Base-by-base conservation (phyloP, 2,329 filamentous ascomycete genomes). In the Pseudovirgaria hyperparasitica region DNA sequence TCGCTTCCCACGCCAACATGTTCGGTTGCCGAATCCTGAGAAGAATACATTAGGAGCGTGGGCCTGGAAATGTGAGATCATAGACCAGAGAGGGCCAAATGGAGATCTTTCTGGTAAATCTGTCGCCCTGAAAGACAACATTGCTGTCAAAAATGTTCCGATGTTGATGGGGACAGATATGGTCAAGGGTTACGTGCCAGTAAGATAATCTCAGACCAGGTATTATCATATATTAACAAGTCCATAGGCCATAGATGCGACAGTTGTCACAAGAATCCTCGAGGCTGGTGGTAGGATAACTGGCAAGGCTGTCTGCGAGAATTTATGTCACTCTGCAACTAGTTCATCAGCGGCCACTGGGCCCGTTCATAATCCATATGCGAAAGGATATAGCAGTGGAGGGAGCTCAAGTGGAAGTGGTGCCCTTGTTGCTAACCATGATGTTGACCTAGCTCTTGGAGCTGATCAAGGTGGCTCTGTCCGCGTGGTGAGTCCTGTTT, bases 381-480 rank as follows among this genome's bases (percentile, higher is more conserved):
- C 36, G 1, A 40, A 45, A 25, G 63, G 62, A 0, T 67, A 67
- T 35, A 63, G 55, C 1, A 49, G 58, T 6, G 63, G 65, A 3
- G 65, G 65, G 2, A 67, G 62, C 24, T 65, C 58, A 0, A 62
- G 56, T 3, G 65, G 64, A 1, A 56, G 57, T 9, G 62, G 54
- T 0, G 60, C 59, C 0, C 48, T 68, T 1, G 57, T 69, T 2
- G 55, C 55, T 1, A 46, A 54, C 4, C 57, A 58, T 0, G 39
- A 54, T 3, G 53, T 59, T 4, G 60, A 66, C 31, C 44, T 62
- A 10, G 56, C 60, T 0, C 54, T 65, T 15, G 59, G 64, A 0
- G 58, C 58, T n/a, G 62, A 66, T 22, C 61, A 63, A 30, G 60
- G 58, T 10, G 62, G 62, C 0, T 60, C 56, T 13, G 58, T 65